A percentile compares a stretch with the other conserved stretches of the same genome.
Conservation (phyloP, 176 grass and related monocot species). For the Miscanthus lutarioriparius region DNA sequence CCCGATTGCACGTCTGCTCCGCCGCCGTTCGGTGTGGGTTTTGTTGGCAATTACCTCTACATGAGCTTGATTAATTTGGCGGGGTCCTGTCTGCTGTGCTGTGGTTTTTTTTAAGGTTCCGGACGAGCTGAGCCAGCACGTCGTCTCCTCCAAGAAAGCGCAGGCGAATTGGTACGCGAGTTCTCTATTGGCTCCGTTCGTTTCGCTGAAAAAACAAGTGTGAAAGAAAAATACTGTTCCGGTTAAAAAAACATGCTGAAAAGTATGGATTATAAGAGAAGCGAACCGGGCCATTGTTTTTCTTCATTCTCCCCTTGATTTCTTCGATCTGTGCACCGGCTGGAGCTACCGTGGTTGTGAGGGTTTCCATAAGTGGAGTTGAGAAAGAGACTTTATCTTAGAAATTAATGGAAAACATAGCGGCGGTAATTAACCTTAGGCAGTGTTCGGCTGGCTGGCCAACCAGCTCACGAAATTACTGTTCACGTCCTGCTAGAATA, state of each 20-base stretch:
- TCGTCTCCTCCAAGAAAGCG: conserved; percentile 84
- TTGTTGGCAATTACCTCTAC: neutral
- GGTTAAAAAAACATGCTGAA: too few species aligned
- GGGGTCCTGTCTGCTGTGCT: neutral
- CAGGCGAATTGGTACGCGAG: conserved; percentile 80
- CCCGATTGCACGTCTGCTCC: neutral
- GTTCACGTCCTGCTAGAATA: too few species aligned
- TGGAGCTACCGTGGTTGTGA: neutral
- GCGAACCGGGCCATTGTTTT: too few species aligned
- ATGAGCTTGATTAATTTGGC: neutral
- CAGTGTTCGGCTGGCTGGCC: too few species aligned
- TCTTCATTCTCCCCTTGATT: neutral
- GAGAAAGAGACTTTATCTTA: neutral
- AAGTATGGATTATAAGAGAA: too few species aligned
- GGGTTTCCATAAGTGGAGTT: neutral
- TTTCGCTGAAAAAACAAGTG: too few species aligned
- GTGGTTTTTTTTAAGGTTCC: conserved; percentile 53
- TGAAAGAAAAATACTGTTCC: too few species aligned
- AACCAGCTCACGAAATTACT: too few species aligned
- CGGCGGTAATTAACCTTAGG: neutral
- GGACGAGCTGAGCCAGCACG: conserved; percentile 62
- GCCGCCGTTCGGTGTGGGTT: neutral
- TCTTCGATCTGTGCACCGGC: neutral
- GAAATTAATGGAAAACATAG: neutral
- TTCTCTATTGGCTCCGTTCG: too few species aligned